Base-by-base conservation (phyloP, 164 flowering plant genomes). In the Liriodendron chinense region DNA sequence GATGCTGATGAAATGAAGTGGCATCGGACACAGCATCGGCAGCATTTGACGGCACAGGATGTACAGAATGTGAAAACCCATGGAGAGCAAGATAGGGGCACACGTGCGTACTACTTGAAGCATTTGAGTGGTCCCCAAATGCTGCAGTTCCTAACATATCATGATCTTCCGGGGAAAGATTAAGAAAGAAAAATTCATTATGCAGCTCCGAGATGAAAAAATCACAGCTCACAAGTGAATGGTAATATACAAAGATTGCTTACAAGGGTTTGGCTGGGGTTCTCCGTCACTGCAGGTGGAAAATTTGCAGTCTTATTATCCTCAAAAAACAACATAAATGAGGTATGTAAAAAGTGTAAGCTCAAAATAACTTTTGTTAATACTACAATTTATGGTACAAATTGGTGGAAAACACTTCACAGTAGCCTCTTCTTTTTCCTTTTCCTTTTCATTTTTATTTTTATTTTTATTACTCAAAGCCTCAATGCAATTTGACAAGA, bases 81-180 rank as follows among this genome's bases (percentile, higher is more conserved):
- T 76, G 74, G 26, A 76, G 62, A 64, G 74, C 74, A 49, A 76
- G 74, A 62, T 76, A 71, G 6, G 78, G 78, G 72, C 75, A 67
- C 57, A 72, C 75, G 56, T 72, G 79, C 18, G 67, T 25, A 24
- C 65, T 53, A 23, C 61, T 61, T 12, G 72, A 66, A 56, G 75
- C 72, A 72, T 16, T 70, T 59, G 72, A 22, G 9, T 72, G 72
- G 47, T 66, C 76, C n/a, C 63, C 21, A 21, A 71, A 43, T 24
- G 75, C 84, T 89, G 93, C 94, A 86, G 80, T 64, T 43, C 76
- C 77, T 28, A 56, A 68, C 72, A 77, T 66, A 64, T 76, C 78
- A 23, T 76, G 78, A 71, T 76, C 78, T 76, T 50, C 14, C 26
- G 22, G n/a, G n/a, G 26, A 59, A 69, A 47, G 50, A n/a, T 8